These are phyloP conservation scores for Ustanciosporium gigantosporum DNA, from an alignment of 1,284 basidiomycete genomes.

Conservation along the genomic window DNA sequence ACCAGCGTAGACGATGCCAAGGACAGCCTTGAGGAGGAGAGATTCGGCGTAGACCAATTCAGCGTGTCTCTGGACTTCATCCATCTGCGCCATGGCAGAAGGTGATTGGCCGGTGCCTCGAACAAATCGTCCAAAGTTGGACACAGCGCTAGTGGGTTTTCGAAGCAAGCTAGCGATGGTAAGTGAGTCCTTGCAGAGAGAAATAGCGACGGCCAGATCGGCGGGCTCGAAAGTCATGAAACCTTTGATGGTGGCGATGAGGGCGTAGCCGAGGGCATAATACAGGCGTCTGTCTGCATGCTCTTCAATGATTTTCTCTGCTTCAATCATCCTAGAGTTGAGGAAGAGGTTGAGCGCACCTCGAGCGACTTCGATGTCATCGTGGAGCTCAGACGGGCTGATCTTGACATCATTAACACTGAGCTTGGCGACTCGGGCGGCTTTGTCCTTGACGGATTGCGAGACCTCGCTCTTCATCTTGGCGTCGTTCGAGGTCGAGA, in stretches of 20 bases:
- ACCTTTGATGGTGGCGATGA: constrained; percentile 60
- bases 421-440: constrained; percentile 50
- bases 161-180: constrained; percentile 52
- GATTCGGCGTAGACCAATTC: constrained; percentile 58
- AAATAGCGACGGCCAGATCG: constrained; percentile 56
- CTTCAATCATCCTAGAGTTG: constrained; percentile 59
- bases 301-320: constrained; percentile 50
- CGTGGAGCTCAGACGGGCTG: constrained; percentile 31
- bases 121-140: constrained; percentile 56
- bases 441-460: constrained; percentile 43
- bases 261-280: constrained; percentile 56
- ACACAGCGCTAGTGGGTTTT: constrained; percentile 45
- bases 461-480: constrained; percentile 39
- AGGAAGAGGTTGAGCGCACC: constrained; percentile 57
- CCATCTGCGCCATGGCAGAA: constrained; percentile 46
- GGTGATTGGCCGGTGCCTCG: constrained; percentile 54
- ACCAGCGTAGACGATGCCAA: constrained; percentile 58
- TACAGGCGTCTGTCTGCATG: constrained; percentile 53
- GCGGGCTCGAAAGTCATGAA: constrained; percentile 61
- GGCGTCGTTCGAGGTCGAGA: constrained; percentile 16
- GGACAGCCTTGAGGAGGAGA: constrained; percentile 53
- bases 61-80: constrained; percentile 55
- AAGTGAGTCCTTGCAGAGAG: constrained; percentile 56
- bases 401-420: constrained; percentile 43
- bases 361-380: constrained; percentile 46